Conservation (phyloP, 768 basidiomycete genomes). For the Tricholoma terreum region DNA sequence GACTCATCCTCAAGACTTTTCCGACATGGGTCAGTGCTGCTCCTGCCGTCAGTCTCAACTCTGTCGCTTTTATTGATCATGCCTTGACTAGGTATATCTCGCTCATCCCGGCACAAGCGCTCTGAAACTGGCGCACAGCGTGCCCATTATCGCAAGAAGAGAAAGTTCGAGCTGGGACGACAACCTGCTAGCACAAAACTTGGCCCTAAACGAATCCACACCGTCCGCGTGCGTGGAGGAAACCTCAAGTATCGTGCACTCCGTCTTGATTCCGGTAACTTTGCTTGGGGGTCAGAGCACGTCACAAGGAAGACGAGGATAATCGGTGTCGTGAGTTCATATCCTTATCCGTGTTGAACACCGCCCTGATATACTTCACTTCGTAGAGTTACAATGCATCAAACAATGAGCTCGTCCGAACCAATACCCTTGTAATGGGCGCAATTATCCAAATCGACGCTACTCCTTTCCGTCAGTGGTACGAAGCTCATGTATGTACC, state of each 20-base stretch:
- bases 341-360: constrained; percentile 1
- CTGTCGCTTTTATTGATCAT: constrained; percentile 8
- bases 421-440: constrained; percentile 97
- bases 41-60: constrained; percentile 7
- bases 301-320: constrained; percentile 94
- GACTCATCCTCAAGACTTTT: constrained; percentile 65
- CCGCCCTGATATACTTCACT: neutral
- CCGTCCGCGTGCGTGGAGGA: constrained; percentile 93
- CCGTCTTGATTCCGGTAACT: constrained; percentile 95
- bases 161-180: constrained; percentile 99
- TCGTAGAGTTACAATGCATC: constrained; percentile 94
- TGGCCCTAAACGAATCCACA: constrained; percentile 92
- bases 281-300: constrained; percentile 97
- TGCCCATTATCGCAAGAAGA: constrained; percentile 98
- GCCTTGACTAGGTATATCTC: constrained; percentile 83
- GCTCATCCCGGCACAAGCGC: constrained; percentile 96
- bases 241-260: constrained; percentile 95
- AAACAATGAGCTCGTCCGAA: constrained; percentile 99
- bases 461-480: constrained; percentile 99
- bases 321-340: constrained; percentile 84
- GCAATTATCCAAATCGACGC: constrained; percentile 98
- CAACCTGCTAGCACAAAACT: constrained; percentile 98
- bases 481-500: constrained; percentile 88
- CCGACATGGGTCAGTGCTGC: constrained; percentile 71
- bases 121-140: constrained; percentile 90